These are phyloP conservation scores for Alternaria conjuncta DNA, from an alignment of 2,329 filamentous ascomycete species.

Conservation along the genomic window DNA sequence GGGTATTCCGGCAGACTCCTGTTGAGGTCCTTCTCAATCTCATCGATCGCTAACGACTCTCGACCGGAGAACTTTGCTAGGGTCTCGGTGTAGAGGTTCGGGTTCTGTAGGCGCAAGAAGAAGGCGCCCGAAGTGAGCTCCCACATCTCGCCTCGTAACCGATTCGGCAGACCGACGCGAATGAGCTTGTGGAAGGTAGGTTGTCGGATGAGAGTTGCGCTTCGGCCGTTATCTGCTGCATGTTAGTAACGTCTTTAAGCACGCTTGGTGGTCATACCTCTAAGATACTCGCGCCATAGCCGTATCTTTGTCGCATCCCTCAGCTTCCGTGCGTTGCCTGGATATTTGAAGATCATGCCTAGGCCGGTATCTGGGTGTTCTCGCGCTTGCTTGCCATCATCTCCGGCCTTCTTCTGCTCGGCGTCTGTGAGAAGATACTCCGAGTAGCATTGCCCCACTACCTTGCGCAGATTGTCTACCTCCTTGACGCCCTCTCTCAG, in stretches of 20 bases:
- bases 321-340: constrained; percentile 91
- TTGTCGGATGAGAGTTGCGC: constrained; percentile 88
- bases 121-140: constrained; percentile 91
- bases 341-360: constrained; percentile 91
- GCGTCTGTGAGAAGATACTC: constrained; percentile 58
- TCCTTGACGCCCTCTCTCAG: constrained; percentile 86
- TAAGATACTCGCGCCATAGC: constrained; percentile 93
- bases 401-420: constrained; percentile 41
- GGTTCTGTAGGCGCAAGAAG: constrained; percentile 85
- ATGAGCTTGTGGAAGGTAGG: constrained; percentile 98
- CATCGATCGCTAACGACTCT: constrained; percentile 94
- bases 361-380: constrained; percentile 89
- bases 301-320: constrained; percentile 97
- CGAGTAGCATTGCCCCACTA: constrained; percentile 88
- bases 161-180: constrained; percentile 90
- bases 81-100: constrained; percentile 82
- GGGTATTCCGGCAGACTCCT: constrained; percentile 96
- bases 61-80: constrained; percentile 81
- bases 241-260: constrained; percentile 17
- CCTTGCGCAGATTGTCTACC: constrained; percentile 80
- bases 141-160: constrained; percentile 93
- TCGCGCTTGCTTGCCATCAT: constrained; percentile 52
- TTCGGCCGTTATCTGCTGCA: constrained; percentile 80
- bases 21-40: constrained; percentile 98
- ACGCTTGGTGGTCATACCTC: constrained; percentile 52